Base-by-base conservation (phyloP, 208 protist genomes). In the Kentomonas sorsogonicus region DNA sequence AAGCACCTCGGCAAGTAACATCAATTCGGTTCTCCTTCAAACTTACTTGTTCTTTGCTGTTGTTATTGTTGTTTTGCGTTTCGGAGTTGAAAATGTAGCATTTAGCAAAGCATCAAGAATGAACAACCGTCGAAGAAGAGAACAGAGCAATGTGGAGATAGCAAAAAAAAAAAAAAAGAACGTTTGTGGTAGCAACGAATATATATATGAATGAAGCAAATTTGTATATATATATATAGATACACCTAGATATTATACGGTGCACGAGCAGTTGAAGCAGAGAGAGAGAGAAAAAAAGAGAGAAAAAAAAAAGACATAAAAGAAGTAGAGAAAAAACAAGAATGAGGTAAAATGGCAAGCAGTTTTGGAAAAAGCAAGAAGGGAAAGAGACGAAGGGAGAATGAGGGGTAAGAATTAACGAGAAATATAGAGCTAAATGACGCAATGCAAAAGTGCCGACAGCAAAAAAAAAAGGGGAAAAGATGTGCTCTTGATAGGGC, bases 391-490 rank as follows among this genome's bases (percentile, higher is more conserved):
- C 36, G 44, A 56, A 54, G 1, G 34, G 16, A 30, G 25, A 54
- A 58, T 33, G 36, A 61, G 34, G 41, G 22, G 53, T 38, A 54
- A 47, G 43, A 43, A 26, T 36, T 53, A 33, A 61, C 20, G 39
- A 60, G 30, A 20, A 66, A 23, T 47, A 63, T 10, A 55, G 41
- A 34, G 53, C 47, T 39, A 57, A 36, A 52, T 41, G 48, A 57
- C 25, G 27, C n/a, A n/a, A n/a, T n/a, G 18, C 7, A 53, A 53
- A 29, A 29, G 20, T 36, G 16, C 20, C 13, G 7, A 55, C 4
- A 74, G 34, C 23, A 26, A 74, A 48, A 34, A 74, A 44, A 60
- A 69, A 60, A 59, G 40, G 43, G 55, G 11, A 31, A 31, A 36
- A 36, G 52, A 27, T 47, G n/a, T 53, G 34, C 41, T 29, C 0